A percentile compares a stretch with the other conserved stretches of the same genome.
Conservation (phyloP, 495 filamentous ascomycete species). For the Aspergillus avenaceus region DNA sequence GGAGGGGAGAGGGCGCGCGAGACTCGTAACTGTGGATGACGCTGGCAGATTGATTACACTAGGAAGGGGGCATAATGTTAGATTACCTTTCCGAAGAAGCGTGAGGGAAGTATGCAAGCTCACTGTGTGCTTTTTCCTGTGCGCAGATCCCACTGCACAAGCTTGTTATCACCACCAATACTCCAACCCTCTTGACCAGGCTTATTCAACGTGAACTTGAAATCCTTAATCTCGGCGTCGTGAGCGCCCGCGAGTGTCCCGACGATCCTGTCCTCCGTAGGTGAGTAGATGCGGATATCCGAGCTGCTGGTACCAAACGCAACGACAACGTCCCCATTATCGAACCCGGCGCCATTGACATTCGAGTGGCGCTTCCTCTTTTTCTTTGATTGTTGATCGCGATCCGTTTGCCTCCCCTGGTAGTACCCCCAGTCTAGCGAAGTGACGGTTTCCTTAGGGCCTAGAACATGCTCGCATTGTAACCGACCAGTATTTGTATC, state of each 20-base stretch:
- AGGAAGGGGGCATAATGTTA: neutral
- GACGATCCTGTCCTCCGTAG: conserved; percentile 46
- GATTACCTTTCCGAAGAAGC: neutral
- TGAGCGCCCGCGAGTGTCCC: conserved; percentile 48
- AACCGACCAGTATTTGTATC: conserved; percentile 54
- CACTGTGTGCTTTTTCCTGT: conserved; percentile 47
- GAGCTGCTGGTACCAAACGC: conserved; percentile 53
- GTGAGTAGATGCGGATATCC: conserved; percentile 52
- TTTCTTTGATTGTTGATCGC: conserved; percentile 45
- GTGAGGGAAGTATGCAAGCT: neutral
- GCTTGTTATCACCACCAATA: conserved; percentile 55
- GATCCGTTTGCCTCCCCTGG: conserved; percentile 26
- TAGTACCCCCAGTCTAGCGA: conserved; percentile 58
- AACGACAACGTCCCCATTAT: conserved; percentile 43
- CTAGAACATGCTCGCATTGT: conserved; percentile 52
- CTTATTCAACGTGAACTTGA: conserved; percentile 49
- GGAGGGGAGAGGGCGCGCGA: conserved; percentile 39
- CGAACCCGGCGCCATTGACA: conserved; percentile 39
- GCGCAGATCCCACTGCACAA: conserved; percentile 57
- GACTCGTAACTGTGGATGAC: conserved; percentile 34
- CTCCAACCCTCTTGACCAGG: conserved; percentile 51
- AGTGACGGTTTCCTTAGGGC: conserved; percentile 46
- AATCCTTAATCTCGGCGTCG: conserved; percentile 50
- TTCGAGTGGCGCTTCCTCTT: conserved; percentile 52
- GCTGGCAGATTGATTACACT: conserved; percentile 48